These are phyloP conservation scores for Rosa rugosa DNA, from an alignment of 306 rosid genomes.

Conservation along the genomic window DNA sequence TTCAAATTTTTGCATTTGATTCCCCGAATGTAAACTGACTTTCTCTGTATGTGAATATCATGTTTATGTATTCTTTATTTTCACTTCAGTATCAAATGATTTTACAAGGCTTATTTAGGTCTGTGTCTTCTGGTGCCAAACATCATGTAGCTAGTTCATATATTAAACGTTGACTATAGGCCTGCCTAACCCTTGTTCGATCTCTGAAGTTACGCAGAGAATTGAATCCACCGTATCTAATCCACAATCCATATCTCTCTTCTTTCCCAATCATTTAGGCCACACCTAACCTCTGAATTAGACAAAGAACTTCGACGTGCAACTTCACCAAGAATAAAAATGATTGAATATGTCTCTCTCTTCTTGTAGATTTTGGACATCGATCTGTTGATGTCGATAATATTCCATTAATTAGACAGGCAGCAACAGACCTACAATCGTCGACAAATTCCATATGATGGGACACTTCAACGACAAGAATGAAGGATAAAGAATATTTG, in stretches of 20 bases:
- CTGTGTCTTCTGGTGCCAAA: neutral
- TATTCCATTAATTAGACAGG: neutral
- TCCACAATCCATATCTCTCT: neutral
- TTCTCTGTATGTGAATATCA: too few relatives aligned
- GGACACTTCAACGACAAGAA: neutral
- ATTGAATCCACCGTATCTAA: neutral
- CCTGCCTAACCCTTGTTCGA: neutral
- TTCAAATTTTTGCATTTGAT: neutral
- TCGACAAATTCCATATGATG: conserved; percentile 2
- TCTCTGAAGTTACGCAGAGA: neutral
- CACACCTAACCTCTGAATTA: neutral
- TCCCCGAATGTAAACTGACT: neutral
- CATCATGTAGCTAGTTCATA: neutral
- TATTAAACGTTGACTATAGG: neutral
- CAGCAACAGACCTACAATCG: neutral
- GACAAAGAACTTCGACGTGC: neutral
- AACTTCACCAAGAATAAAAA: neutral
- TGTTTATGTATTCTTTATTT: too few relatives aligned
- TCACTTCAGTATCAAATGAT: neutral
- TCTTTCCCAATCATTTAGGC: neutral
- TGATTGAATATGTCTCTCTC: neutral
- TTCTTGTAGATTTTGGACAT: neutral
- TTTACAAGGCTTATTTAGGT: neutral
- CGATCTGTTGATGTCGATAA: neutral
- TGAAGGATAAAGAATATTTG: neutral